Evolutionary conservation across 495 filamentous ascomycete genomes (phyloP).

Genomic region (Hypoxylon intermedium): DNA sequence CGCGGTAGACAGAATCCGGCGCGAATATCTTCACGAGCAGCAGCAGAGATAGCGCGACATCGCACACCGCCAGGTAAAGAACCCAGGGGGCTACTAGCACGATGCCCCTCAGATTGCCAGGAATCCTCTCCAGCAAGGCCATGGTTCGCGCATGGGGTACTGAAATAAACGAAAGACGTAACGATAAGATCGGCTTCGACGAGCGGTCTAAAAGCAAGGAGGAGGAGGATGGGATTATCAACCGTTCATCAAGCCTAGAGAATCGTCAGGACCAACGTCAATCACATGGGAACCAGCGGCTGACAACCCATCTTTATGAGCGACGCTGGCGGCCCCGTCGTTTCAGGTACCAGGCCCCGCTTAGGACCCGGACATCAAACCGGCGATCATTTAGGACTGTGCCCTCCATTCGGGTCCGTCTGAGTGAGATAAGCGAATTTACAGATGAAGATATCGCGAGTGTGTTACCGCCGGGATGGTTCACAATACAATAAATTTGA

Average conservation of each 20-base stretch:
- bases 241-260: background rate
- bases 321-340: slow-evolving; percentile 1
- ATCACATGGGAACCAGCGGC: background rate
- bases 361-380: slow-evolving; percentile 1
- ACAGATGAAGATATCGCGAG: slow-evolving; percentile 3
- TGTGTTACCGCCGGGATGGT: background rate
- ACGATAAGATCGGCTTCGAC: background rate
- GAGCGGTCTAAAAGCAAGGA: background rate
- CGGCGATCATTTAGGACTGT: slow-evolving; percentile 9
- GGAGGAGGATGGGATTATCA: background rate
- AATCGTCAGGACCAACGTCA: slow-evolving; percentile 1
- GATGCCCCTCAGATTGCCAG: slow-evolving; percentile 50
- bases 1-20: slow-evolving; percentile 55
- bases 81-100: slow-evolving; percentile 58
- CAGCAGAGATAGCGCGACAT: slow-evolving; percentile 60
- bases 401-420: slow-evolving; percentile 5
- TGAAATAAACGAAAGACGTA: background rate
- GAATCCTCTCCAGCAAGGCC: slow-evolving; percentile 24
- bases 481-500: background rate
- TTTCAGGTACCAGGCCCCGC: slow-evolving; percentile 15
- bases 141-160: slow-evolving; percentile 9
- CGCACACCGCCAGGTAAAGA: slow-evolving; percentile 54
- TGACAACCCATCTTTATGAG: background rate
- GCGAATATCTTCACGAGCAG: slow-evolving; percentile 55
- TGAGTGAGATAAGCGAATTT: slow-evolving; percentile 4